Evolutionary conservation across 2,329 filamentous ascomycete genomes (phyloP).

Genomic region (Dryadomyces quercivorus): DNA sequence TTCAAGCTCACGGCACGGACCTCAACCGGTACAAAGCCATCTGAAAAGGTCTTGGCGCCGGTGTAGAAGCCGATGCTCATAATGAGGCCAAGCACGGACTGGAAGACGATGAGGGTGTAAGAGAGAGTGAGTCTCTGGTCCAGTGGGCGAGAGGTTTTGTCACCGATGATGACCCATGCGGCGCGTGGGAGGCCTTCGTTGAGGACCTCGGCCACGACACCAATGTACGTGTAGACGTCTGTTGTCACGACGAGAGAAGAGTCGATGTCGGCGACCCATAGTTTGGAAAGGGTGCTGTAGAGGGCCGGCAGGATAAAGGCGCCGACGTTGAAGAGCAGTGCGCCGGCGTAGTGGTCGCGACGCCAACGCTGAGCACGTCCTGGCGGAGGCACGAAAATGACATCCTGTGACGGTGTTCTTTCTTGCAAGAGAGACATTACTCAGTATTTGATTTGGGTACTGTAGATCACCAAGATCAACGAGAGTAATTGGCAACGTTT

Average conservation of each 20-base stretch:
- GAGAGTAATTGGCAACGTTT: too few species aligned
- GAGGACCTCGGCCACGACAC: constrained; percentile 52
- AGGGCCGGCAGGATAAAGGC: constrained; percentile 55
- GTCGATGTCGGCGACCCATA: constrained; percentile 61
- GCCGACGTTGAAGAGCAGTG: constrained; percentile 48
- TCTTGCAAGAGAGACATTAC: too few species aligned
- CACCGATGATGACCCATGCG: constrained; percentile 56
- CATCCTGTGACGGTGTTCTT: too few species aligned
- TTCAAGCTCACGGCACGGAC: constrained; percentile 43
- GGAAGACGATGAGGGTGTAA: constrained; percentile 51
- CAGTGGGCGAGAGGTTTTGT: constrained; percentile 40
- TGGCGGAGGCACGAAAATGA: too few species aligned
- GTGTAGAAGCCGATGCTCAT: constrained; percentile 47
- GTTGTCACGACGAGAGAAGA: constrained; percentile 49
- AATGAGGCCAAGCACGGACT: constrained; percentile 42
- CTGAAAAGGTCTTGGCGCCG: constrained; percentile 41
- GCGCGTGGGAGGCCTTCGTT: constrained; percentile 62
- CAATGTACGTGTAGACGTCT: constrained; percentile 58
- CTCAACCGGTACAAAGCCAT: constrained; percentile 49
- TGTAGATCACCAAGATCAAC: too few species aligned
- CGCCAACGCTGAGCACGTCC: neutral
- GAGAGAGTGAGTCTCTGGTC: constrained; percentile 43
- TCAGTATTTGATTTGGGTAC: too few species aligned
- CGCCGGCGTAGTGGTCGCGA: constrained; percentile 34
- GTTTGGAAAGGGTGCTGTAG: constrained; percentile 54